phyloP scores from a whole-genome alignment of 441 rosid species.

The Corymbia citriodora region DNA sequence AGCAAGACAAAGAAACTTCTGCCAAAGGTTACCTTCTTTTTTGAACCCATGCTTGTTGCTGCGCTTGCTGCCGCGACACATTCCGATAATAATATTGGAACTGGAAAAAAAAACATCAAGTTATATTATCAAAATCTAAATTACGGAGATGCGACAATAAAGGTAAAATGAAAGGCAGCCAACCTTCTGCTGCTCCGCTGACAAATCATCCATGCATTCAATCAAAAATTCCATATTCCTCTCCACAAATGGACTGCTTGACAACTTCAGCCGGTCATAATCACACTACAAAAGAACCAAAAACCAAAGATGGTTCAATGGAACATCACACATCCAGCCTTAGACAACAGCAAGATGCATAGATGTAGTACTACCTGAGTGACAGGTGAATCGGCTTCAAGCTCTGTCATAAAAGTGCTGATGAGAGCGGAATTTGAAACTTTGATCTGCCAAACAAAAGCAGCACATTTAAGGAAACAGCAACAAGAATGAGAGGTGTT shows the following conservation, averaged over 20 bases:
- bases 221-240: constrained; percentile 90
- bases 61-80: constrained; percentile 90
- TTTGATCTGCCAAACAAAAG: constrained; percentile 60
- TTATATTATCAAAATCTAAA: not conserved
- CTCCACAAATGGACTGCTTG: constrained; percentile 75
- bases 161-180: not conserved
- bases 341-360: not conserved
- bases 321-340: not conserved
- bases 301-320: not conserved
- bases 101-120: constrained; percentile 28
- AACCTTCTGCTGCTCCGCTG: constrained; percentile 90
- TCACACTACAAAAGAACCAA: constrained; percentile 47
- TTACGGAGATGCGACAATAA: not conserved
- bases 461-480: not conserved
- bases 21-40: constrained; percentile 61
- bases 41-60: constrained; percentile 98
- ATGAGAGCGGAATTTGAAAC: constrained; percentile 95
- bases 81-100: constrained; percentile 82
- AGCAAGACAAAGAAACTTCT: not conserved
- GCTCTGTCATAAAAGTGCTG: constrained; percentile 92
- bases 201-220: constrained; percentile 94
- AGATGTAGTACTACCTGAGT: constrained; percentile 48
- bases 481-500: not conserved
- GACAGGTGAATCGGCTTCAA: constrained; percentile 83
- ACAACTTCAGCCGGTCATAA: constrained; percentile 82